Conservation (phyloP, 73 alveolate genomes). For the Uronychia binucleata region DNA sequence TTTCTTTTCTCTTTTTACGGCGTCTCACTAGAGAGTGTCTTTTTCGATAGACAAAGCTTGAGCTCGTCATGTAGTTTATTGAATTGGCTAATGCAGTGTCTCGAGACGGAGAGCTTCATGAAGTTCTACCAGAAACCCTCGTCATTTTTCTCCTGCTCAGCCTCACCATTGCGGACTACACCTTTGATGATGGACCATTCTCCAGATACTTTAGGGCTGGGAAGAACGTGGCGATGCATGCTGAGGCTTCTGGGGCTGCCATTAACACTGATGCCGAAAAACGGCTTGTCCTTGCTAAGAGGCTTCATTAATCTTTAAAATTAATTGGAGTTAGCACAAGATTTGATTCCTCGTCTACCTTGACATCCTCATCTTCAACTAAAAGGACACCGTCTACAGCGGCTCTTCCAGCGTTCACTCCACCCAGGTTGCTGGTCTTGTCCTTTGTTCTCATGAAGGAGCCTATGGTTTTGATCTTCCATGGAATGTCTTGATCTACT, state of each 20-base stretch:
- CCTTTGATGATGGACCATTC: not conserved
- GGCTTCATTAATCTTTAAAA: not conserved
- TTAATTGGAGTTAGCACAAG: not conserved
- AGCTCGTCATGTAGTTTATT: not conserved
- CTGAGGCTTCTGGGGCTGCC: not conserved
- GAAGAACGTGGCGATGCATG: not conserved
- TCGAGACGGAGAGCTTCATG: not conserved
- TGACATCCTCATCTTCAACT: constrained; percentile 18
- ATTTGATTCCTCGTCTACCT: not conserved
- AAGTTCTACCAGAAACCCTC: not conserved
- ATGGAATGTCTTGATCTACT: constrained; percentile 45
- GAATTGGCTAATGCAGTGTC: not conserved
- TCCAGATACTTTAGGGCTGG: not conserved
- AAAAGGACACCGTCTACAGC: constrained; percentile 80
- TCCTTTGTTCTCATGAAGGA: constrained; percentile 86
- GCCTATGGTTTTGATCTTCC: constrained; percentile 62
- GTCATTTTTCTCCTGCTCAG: not conserved
- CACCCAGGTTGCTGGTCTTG: constrained; percentile 87
- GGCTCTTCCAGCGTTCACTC: constrained; percentile 91
- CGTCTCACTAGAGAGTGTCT: not conserved
- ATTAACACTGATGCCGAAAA: not conserved
- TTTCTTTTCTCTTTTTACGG: not conserved
- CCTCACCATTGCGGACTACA: not conserved
- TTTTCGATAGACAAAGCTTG: not conserved
- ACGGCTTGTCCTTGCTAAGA: not conserved